Percentiles rank a stretch among this genome's conserved stretches.
These are phyloP conservation scores for Secale cereale DNA, from an alignment of 176 grass and related monocot genomes.

Conservation along the genomic window DNA sequence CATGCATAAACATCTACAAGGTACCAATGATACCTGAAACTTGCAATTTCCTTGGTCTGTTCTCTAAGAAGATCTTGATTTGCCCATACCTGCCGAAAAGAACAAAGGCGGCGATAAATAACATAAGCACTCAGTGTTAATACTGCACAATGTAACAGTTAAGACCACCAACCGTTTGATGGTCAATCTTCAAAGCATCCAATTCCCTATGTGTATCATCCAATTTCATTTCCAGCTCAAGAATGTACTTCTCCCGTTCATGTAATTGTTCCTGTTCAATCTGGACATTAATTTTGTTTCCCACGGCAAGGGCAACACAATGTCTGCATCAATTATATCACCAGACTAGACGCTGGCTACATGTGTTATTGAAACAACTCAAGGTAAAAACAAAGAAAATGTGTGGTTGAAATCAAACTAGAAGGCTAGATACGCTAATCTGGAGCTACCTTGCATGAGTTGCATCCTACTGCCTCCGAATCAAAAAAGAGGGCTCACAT, in stretches of 20 bases:
- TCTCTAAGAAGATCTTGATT: constrained; percentile 98
- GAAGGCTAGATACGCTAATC: not conserved
- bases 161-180: constrained; percentile 71
- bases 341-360: not conserved
- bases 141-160: not conserved
- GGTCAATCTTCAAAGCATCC: constrained; percentile 80
- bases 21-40: constrained; percentile 52
- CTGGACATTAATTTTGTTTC: not conserved
- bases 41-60: constrained; percentile 91
- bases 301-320: not conserved
- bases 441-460: not conserved
- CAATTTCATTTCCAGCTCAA: constrained; percentile 87
- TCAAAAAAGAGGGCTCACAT: too few relatives aligned
- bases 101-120: constrained; percentile 4
- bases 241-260: constrained; percentile 85
- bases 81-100: constrained; percentile 73
- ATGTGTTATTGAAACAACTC: not conserved
- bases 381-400: not conserved
- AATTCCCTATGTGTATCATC: constrained; percentile 81
- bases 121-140: not conserved
- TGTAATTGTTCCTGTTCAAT: constrained; percentile 81
- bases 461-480: not conserved
- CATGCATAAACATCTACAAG: not conserved
- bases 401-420: not conserved
- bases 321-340: not conserved